phyloP scores from a whole-genome alignment of 192 early-diverging fungal species.

The Coemansia sp. region DNA sequence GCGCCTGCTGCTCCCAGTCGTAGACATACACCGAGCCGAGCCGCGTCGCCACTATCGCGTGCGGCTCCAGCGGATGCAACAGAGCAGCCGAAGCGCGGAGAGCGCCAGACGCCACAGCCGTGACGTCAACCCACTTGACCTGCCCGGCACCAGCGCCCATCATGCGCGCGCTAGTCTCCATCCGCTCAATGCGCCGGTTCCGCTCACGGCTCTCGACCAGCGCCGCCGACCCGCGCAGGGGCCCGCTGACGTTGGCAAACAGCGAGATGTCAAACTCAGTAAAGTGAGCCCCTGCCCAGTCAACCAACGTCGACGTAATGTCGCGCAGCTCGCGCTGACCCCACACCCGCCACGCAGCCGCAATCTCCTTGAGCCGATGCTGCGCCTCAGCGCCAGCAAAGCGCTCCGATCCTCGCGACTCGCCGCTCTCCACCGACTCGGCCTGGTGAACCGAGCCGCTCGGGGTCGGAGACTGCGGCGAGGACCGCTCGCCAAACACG shows the following conservation, averaged over 20 bases:
- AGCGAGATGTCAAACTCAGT: slow-evolving; percentile 56
- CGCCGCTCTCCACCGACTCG: slow-evolving; percentile 12
- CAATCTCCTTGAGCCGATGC: slow-evolving; percentile 21
- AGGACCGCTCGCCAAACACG: slow-evolving; percentile 17
- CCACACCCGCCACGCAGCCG: slow-evolving; percentile 49
- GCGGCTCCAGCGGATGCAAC: slow-evolving; percentile 87
- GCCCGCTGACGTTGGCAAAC: slow-evolving; percentile 50
- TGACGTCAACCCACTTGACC: slow-evolving; percentile 48
- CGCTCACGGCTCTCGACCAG: slow-evolving; percentile 53
- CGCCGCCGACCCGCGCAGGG: slow-evolving; percentile 43
- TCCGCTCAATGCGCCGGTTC: slow-evolving; percentile 27
- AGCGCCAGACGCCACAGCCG: slow-evolving; percentile 18
- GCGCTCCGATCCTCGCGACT: slow-evolving; percentile 11
- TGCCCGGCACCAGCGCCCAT: slow-evolving; percentile 23
- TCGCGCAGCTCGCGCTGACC: slow-evolving; percentile 42
- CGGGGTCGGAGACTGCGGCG: slow-evolving; percentile 10
- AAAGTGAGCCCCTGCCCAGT: slow-evolving; percentile 56
- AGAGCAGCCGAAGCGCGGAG: slow-evolving; percentile 31
- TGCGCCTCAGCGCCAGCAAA: not conserved
- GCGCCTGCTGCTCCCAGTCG: slow-evolving; percentile 51
- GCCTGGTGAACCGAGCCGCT: slow-evolving; percentile 18
- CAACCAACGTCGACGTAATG: slow-evolving; percentile 43
- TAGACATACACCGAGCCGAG: slow-evolving; percentile 59
- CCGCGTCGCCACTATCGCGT: slow-evolving; percentile 77
- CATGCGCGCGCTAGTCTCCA: slow-evolving; percentile 31